phyloP scores from a whole-genome alignment of 345 rosid genomes.

The Kernera saxatilis region DNA sequence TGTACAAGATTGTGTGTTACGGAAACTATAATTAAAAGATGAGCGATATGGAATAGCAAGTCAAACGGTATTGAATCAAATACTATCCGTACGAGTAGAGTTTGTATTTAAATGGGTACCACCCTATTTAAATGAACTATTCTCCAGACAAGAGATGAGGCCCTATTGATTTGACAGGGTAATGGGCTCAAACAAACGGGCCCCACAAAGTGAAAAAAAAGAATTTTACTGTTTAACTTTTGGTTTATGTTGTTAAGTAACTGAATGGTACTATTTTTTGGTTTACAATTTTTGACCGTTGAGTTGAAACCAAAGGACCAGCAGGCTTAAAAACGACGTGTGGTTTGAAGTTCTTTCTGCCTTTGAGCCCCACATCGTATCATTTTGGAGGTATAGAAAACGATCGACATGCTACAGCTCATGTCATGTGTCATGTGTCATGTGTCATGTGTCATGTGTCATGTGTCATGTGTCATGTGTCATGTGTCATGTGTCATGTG shows the following conservation, averaged over 20 bases:
- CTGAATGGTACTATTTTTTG: background rate
- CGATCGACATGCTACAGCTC: too few relatives aligned
- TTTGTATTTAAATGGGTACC: too few relatives aligned
- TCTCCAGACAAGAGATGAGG: conserved; percentile 17
- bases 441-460: too few relatives aligned
- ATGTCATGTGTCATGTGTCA: too few relatives aligned
- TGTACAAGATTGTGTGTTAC: background rate
- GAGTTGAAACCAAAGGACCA: background rate
- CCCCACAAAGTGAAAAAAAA: conserved; percentile 1
- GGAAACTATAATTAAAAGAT: too few relatives aligned
- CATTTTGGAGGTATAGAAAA: too few relatives aligned
- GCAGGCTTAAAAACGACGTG: conserved; percentile 3
- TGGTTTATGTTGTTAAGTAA: conserved; percentile 11
- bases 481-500: too few relatives aligned
- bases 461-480: too few relatives aligned
- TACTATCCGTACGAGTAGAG: background rate
- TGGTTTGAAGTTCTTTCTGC: conserved; percentile 32
- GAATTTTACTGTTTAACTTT: conserved; percentile 10
- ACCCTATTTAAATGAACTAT: too few relatives aligned
- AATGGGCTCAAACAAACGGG: background rate
- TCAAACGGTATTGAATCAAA: conserved; percentile 6
- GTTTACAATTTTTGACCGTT: conserved; percentile 5
- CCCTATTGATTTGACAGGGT: background rate
- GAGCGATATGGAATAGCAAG: too few relatives aligned
- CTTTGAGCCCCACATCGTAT: too few relatives aligned